A percentile compares a stretch with the other conserved stretches of the same genome.
These are phyloP conservation scores for Pinus taeda DNA, from an alignment of 75 land plant genomes.

Conservation along the genomic window DNA sequence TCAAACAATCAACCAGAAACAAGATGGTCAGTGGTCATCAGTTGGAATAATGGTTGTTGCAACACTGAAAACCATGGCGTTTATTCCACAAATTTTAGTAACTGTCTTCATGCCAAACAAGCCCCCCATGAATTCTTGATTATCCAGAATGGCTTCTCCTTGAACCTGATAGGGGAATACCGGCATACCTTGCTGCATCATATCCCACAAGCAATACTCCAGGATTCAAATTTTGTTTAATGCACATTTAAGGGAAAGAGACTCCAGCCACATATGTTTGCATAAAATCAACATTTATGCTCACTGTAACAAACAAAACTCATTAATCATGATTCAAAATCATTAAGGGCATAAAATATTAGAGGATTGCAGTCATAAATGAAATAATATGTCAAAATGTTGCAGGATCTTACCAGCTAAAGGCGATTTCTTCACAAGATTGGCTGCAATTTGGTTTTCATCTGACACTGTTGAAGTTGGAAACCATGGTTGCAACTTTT, in stretches of 20 bases:
- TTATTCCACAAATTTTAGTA: slow-evolving; percentile 83
- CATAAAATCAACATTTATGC: slow-evolving; percentile 67
- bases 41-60: slow-evolving; percentile 13
- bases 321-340: no score
- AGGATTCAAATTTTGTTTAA: slow-evolving; percentile 38
- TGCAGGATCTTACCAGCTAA: no score
- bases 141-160: slow-evolving; percentile 83
- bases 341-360: no score
- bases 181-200: slow-evolving; percentile 41
- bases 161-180: slow-evolving; percentile 39
- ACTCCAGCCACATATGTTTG: slow-evolving; percentile 64
- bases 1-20: no score
- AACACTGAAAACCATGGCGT: slow-evolving; percentile 87
- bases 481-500: no score
- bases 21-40: not conserved
- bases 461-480: no score
- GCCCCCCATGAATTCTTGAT: slow-evolving; percentile 95
- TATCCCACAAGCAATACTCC: slow-evolving; percentile 67
- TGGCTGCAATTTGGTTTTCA: no score
- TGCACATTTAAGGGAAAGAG: slow-evolving; percentile 60
- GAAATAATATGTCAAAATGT: no score
- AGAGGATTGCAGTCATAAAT: no score
- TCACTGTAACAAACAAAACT: slow-evolving; percentile 29
- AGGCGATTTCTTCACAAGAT: no score
- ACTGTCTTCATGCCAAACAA: slow-evolving; percentile 78